Evolutionary conservation across 208 protist species (phyloP).

Genomic region (Angomonas deanei): DNA sequence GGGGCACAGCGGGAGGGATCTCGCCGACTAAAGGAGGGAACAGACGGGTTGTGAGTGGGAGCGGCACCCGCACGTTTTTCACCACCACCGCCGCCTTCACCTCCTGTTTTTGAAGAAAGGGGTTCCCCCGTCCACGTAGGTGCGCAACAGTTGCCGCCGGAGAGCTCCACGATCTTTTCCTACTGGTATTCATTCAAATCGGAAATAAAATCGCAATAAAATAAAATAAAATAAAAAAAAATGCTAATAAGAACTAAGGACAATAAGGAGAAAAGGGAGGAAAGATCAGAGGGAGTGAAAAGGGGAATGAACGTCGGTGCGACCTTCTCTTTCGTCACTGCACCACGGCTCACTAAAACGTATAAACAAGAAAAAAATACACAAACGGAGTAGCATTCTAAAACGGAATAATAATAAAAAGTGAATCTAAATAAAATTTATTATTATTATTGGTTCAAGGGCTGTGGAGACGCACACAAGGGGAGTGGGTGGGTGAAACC

Average conservation of each 20-base stretch:
- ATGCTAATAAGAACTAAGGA: neutral
- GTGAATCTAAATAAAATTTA: too few relatives aligned
- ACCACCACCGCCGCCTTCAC: neutral
- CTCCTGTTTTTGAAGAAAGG: neutral
- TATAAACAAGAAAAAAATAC: slow-evolving; percentile 12
- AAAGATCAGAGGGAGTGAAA: too few relatives aligned
- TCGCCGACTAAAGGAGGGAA: neutral
- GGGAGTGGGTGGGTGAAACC: neutral
- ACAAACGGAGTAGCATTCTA: neutral
- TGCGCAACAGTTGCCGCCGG: neutral
- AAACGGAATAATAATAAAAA: neutral
- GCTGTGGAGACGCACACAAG: neutral
- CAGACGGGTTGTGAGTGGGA: neutral
- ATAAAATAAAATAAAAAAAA: slow-evolving; percentile 8
- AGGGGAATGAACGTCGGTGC: too few relatives aligned
- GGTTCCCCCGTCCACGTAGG: neutral
- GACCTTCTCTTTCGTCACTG: too few relatives aligned
- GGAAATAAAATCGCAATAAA: slow-evolving; percentile 8
- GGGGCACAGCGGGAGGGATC: neutral
- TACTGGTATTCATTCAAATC: neutral
- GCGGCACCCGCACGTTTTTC: neutral
- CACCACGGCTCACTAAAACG: too few relatives aligned
- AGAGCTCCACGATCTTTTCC: neutral
- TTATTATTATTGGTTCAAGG: too few relatives aligned
- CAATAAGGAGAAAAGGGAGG: neutral